Conservation (phyloP, 2,329 filamentous ascomycete species). For the Plectosphaerella plurivora region DNA sequence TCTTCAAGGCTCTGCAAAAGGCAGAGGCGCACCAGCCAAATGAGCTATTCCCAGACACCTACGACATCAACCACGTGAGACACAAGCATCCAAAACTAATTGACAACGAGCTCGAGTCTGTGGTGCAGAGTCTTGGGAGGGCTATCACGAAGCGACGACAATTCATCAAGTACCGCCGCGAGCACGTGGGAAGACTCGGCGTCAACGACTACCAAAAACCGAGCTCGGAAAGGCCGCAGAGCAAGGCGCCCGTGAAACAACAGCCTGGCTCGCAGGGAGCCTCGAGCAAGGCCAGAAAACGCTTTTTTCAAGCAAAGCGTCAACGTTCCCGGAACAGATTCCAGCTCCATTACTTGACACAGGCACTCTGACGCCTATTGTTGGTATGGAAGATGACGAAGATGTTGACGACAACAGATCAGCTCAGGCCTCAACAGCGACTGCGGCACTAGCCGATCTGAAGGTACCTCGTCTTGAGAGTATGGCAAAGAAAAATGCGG, state of each 20-base stretch:
- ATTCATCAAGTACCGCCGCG: slow-evolving; percentile 21
- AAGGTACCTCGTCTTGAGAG: slow-evolving; percentile 7
- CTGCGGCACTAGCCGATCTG: not conserved
- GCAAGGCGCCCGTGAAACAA: no score
- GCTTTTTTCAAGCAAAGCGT: no score
- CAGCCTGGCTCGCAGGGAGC: no score
- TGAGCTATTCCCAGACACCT: slow-evolving; percentile 1
- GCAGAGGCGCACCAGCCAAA: not conserved
- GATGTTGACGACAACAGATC: no score
- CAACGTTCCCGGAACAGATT: no score
- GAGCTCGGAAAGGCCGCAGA: no score
- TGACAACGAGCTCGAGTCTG: slow-evolving; percentile 2
- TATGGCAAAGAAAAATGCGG: slow-evolving; percentile 3
- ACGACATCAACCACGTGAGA: slow-evolving; percentile 13
- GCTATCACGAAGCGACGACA: slow-evolving; percentile 22
- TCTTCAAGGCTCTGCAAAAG: slow-evolving; percentile 5
- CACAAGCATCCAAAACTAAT: slow-evolving; percentile 13
- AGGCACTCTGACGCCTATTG: no score
- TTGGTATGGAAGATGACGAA: no score
- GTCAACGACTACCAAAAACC: not conserved
- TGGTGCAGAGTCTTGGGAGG: slow-evolving; percentile 19
- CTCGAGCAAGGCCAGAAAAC: no score
- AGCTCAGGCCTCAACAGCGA: no score
- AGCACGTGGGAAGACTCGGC: slow-evolving; percentile 11
- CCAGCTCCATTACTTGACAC: no score